Conservation (phyloP, 1,284 basidiomycete genomes). For the Melampsora larici-populina region DNA sequence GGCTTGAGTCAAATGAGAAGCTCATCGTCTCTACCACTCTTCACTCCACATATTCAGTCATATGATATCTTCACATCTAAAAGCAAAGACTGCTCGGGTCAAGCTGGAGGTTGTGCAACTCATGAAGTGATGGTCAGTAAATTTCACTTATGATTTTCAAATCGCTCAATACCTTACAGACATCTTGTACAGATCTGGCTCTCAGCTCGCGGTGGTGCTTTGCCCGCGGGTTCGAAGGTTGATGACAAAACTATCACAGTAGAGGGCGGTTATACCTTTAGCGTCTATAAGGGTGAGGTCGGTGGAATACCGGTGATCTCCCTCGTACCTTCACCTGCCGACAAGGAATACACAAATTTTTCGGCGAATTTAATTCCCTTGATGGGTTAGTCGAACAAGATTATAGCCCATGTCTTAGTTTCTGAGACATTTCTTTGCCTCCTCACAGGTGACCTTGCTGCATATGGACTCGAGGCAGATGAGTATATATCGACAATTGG, state of each 20-base stretch:
- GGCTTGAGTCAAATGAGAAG: background rate
- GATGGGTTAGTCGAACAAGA: background rate
- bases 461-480: background rate
- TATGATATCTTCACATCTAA: slow-evolving; percentile 4
- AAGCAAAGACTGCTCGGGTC: background rate
- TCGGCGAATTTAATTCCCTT: background rate
- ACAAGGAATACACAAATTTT: background rate
- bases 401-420: background rate
- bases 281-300: background rate
- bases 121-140: slow-evolving; percentile 6
- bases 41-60: background rate
- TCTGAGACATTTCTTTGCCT: background rate
- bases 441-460: background rate
- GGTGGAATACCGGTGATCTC: background rate
- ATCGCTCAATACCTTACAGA: background rate
- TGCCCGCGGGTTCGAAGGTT: background rate
- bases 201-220: slow-evolving; percentile 4
- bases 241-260: background rate
- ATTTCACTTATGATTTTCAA: background rate
- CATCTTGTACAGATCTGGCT: background rate
- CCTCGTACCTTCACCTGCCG: background rate
- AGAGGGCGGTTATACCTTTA: background rate
- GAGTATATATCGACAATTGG: background rate
- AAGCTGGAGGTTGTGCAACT: background rate
- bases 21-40: background rate